Percentiles rank a stretch among this genome's conserved stretches.
Conservation (phyloP, 1,284 basidiomycete genomes). For the Microbotryomycetes sp. region DNA sequence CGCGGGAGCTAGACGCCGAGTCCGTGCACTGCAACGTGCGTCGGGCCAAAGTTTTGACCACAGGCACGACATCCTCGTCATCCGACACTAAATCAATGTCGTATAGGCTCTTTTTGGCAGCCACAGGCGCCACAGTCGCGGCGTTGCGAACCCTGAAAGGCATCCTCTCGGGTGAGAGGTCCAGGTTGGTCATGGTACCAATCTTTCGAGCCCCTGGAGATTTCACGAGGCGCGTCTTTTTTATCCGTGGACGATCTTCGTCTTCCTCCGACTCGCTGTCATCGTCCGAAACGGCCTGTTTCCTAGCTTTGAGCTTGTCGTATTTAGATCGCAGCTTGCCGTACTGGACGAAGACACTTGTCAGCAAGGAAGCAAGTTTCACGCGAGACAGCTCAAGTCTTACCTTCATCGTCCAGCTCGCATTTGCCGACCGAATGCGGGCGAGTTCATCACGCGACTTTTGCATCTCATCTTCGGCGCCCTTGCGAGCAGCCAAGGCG, state of each 20-base stretch:
- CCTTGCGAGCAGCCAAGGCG: not conserved
- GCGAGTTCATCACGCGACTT: not conserved
- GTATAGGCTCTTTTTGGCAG: not conserved
- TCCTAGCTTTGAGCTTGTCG: conserved; percentile 5
- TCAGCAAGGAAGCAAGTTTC: not conserved
- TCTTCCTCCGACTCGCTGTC: not conserved
- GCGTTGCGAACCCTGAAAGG: not conserved
- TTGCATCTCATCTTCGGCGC: not conserved
- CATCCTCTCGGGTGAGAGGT: not conserved
- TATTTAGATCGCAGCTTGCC: not conserved
- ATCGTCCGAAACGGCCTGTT: not conserved
- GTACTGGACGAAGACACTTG: not conserved
- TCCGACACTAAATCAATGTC: not conserved
- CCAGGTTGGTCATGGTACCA: not conserved
- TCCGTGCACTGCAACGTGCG: not conserved
- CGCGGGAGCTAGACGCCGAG: not conserved
- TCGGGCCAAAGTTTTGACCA: not conserved
- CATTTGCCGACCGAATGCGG: not conserved
- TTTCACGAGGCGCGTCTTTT: not conserved
- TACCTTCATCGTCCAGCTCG: not conserved
- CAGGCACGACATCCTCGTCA: not conserved
- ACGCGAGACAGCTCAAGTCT: not conserved
- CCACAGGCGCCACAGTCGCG: too few species aligned
- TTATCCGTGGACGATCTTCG: not conserved
- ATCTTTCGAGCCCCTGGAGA: not conserved